Evolutionary conservation across 2,329 filamentous ascomycete species (phyloP).

Genomic region (Helotiales sp.): DNA sequence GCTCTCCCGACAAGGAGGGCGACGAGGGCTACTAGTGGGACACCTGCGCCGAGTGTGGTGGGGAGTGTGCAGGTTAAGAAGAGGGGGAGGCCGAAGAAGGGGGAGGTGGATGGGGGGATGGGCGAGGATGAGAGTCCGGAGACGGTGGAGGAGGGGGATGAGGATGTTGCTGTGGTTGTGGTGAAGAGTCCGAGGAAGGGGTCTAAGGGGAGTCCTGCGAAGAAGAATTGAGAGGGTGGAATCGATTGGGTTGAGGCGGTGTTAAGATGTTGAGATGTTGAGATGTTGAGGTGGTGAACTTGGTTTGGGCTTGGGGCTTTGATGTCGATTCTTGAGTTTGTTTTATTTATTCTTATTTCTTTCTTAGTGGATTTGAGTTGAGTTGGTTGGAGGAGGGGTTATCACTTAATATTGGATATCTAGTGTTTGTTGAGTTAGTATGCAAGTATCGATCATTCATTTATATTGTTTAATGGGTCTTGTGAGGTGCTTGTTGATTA

Average conservation of each 20-base stretch:
- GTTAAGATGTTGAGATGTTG: not conserved
- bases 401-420: not conserved
- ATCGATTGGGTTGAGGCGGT: not conserved
- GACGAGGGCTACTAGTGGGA: constrained; percentile 6
- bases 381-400: not conserved
- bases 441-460: not conserved
- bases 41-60: not conserved
- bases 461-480: not conserved
- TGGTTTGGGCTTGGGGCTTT: not conserved
- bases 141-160: constrained; percentile 4
- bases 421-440: not conserved
- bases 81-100: constrained; percentile 1
- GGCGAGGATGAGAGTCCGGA: not conserved
- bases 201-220: not conserved
- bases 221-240: not conserved
- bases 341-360: not conserved
- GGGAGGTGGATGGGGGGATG: too few relatives aligned
- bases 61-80: not conserved
- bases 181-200: not conserved
- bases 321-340: not conserved
- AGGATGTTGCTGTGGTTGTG: not conserved
- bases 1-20: not conserved
- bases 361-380: not conserved
- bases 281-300: not conserved
- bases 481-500: not conserved